Evolutionary conservation across 495 filamentous ascomycete genomes (phyloP).

Genomic region (Penicillium antarcticum): DNA sequence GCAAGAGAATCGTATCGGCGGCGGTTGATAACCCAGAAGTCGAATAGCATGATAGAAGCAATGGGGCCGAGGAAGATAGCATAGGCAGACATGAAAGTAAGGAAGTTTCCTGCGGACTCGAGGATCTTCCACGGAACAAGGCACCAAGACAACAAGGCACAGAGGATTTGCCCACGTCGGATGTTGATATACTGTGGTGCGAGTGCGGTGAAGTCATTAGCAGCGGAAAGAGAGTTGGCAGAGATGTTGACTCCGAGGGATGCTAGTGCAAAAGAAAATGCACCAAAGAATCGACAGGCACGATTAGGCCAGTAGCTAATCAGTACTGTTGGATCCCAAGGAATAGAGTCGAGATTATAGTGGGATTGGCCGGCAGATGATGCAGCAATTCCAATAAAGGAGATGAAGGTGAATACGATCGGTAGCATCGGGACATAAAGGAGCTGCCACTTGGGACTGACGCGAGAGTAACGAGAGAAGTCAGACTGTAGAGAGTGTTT

Average conservation of each 20-base stretch:
- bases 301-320: constrained; percentile 48
- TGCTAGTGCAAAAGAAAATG: constrained; percentile 45
- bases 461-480: constrained; percentile 47
- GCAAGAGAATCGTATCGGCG: constrained; percentile 57
- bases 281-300: constrained; percentile 50
- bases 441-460: constrained; percentile 41
- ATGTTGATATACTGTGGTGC: constrained; percentile 60
- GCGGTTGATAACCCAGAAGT: constrained; percentile 67
- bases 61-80: constrained; percentile 69
- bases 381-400: constrained; percentile 47
- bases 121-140: constrained; percentile 66
- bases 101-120: constrained; percentile 51
- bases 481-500: constrained; percentile 31
- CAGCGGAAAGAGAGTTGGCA: constrained; percentile 61
- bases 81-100: constrained; percentile 62
- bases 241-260: constrained; percentile 56
- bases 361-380: constrained; percentile 43
- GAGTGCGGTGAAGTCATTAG: constrained; percentile 61
- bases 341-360: constrained; percentile 34
- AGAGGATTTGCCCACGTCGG: constrained; percentile 58
- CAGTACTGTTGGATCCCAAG: constrained; percentile 44
- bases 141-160: constrained; percentile 56
- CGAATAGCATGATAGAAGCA: constrained; percentile 61
- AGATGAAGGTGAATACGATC: constrained; percentile 47
- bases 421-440: constrained; percentile 48